Base-by-base conservation (phyloP, 345 rosid species). In the Cochlearia excelsa region DNA sequence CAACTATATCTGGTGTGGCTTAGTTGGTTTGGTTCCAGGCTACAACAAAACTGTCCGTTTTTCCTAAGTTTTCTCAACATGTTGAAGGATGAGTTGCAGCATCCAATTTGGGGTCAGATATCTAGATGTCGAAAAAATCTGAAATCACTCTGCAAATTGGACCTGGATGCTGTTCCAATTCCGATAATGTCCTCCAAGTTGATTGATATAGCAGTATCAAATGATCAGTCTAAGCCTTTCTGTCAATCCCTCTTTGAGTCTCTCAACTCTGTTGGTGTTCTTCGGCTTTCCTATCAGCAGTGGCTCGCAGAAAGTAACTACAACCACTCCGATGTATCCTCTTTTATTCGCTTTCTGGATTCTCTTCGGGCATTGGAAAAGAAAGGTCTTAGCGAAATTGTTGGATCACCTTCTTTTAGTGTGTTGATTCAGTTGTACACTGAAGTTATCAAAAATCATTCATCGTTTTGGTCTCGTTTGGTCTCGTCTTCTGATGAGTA, bases 101-200 rank as follows among this genome's bases (percentile, higher is more conserved):
- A 92, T 78, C 86, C 82, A 11, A 84, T 92, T 31, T 92, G 98
- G 98, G 71, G 58, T 35, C 63, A 69, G 59, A 75, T 88, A 61
- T 62, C 65, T 54, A 30, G 26, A 26, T 75, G 78, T 58, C 79
- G 72, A 38, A 57, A 61, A 51, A 68, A 77, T 61, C 86, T 92
- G 53, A 61, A 64, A 51, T 69, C 80, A 43, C 73, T 70, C 69
- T 39, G 55, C 57, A 49, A 57, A 54, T 46, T 72, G 34, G 78
- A 84, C 70, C 37, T 57, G 9, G 72, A 78, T 66, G 71, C 72
- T 66, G 82, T 65, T 60, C 80, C 80, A 23, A 63, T 76, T 47
- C 82, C 92, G 3, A 59, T 88, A 64, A 74, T 88, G 79, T 91
- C 96, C 9, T 59, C 75, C 47, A 81, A 84, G 62, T 64, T 84